A percentile compares a stretch with the other conserved stretches of the same genome.
Evolutionary conservation across 768 basidiomycete species (phyloP).

Genomic region (Tulasnella sp.): DNA sequence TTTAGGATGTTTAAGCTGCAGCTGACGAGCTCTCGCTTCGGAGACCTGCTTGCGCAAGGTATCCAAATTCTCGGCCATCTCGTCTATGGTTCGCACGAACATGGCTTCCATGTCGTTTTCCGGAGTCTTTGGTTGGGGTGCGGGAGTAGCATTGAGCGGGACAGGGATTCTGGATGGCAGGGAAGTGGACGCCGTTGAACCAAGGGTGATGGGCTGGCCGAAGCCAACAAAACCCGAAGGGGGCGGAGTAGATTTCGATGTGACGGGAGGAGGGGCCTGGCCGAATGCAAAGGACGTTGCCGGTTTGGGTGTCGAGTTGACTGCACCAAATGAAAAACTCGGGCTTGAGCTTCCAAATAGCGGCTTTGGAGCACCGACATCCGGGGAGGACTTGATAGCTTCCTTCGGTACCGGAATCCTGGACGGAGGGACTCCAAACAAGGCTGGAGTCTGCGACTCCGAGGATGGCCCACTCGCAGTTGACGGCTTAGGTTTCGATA

Average conservation of each 20-base stretch:
- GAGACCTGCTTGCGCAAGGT: background rate
- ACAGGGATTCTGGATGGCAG: constrained; percentile 6
- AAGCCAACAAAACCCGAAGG: background rate
- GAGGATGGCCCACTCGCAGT: background rate
- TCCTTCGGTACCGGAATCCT: background rate
- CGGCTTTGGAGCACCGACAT: background rate
- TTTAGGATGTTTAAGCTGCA: background rate
- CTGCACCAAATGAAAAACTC: background rate
- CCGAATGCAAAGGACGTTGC: background rate
- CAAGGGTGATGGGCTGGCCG: background rate
- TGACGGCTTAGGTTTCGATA: background rate
- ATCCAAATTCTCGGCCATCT: background rate
- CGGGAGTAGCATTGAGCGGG: background rate
- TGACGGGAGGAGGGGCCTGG: background rate
- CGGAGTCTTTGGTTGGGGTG: background rate
- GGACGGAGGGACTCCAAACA: background rate
- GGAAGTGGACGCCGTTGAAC: background rate
- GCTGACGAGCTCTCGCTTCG: background rate
- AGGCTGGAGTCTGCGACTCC: background rate
- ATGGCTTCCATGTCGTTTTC: background rate
- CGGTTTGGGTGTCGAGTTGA: background rate
- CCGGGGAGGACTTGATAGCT: background rate
- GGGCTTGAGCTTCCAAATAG: background rate
- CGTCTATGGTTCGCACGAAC: background rate
- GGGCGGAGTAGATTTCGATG: background rate